Percentiles rank a stretch among this genome's conserved stretches.
These are phyloP conservation scores for Huntiella decipiens DNA, from an alignment of 2,329 filamentous ascomycete species.

Conservation along the genomic window DNA sequence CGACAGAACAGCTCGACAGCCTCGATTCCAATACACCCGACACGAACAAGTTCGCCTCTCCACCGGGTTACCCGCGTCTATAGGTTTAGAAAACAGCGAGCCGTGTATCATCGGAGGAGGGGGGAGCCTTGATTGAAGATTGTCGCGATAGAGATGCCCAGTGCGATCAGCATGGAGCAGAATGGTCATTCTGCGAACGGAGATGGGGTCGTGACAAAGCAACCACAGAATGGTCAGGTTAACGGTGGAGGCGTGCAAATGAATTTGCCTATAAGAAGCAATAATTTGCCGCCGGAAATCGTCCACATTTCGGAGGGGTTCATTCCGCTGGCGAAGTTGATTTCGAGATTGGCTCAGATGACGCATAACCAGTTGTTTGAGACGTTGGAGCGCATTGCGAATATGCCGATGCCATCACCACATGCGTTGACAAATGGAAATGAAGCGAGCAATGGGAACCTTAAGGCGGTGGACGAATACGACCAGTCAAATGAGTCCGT, in stretches of 20 bases:
- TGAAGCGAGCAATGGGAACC: conserved; percentile 28
- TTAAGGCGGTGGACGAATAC: conserved; percentile 14
- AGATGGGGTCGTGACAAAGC: background rate
- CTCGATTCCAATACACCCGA: too few relatives aligned
- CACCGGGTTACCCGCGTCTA: too few relatives aligned
- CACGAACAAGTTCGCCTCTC: too few relatives aligned
- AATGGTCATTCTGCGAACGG: conserved; percentile 17
- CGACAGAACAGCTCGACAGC: too few relatives aligned
- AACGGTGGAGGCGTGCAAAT: conserved; percentile 4
- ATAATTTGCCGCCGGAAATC: conserved; percentile 42
- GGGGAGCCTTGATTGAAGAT: too few relatives aligned
- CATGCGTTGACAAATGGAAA: conserved; percentile 1
- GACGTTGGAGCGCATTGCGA: conserved; percentile 49
- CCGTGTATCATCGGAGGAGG: too few relatives aligned
- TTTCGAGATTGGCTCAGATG: conserved; percentile 63
- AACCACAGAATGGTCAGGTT: background rate
- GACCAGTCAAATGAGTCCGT: conserved; percentile 47
- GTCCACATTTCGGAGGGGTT: conserved; percentile 58
- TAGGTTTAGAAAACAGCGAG: too few relatives aligned
- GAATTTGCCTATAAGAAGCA: conserved; percentile 22
- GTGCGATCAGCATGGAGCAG: conserved; percentile 36
- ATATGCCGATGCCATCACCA: conserved; percentile 38
- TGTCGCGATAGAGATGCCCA: conserved; percentile 24
- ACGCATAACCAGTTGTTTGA: conserved; percentile 63
- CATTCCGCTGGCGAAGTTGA: conserved; percentile 53